Conservation (phyloP, 345 rosid genomes). For the Brassica incana region DNA sequence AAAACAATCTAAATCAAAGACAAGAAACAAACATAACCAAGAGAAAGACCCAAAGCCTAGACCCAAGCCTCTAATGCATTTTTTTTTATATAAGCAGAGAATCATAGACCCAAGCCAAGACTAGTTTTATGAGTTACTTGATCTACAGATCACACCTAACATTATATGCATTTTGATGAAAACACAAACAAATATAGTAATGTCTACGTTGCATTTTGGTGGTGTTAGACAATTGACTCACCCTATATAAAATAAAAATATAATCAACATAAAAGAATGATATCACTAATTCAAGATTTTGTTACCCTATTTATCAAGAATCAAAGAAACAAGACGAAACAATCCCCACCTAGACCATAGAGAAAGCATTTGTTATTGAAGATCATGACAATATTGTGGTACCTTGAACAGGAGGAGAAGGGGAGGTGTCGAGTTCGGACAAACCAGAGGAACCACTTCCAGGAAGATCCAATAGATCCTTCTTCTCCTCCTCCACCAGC, state of each 20-base stretch:
- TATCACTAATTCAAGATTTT: not conserved
- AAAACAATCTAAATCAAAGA: not conserved
- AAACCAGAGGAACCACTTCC: slow-evolving; percentile 61
- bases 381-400: not conserved
- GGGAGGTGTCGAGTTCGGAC: slow-evolving; percentile 52
- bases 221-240: not conserved
- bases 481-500: slow-evolving; percentile 36
- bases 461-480: slow-evolving; percentile 59
- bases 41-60: not conserved
- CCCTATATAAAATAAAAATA: not conserved
- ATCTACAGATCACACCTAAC: not conserved
- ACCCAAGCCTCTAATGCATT: not conserved
- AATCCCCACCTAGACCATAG: not conserved
- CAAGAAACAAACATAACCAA: not conserved
- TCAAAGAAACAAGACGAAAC: not conserved
- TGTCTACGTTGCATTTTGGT: not conserved
- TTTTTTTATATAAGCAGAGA: not conserved
- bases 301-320: not conserved
- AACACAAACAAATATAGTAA: not conserved
- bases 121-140: not conserved
- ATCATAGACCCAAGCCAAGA: not conserved
- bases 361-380: not conserved
- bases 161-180: not conserved
- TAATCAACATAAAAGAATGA: not conserved
- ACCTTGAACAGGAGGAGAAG: slow-evolving; percentile 53